Percentiles rank a stretch among this genome's conserved stretches.
phyloP scores from a whole-genome alignment of 768 basidiomycete genomes.

The Amanita pallidorosea region DNA sequence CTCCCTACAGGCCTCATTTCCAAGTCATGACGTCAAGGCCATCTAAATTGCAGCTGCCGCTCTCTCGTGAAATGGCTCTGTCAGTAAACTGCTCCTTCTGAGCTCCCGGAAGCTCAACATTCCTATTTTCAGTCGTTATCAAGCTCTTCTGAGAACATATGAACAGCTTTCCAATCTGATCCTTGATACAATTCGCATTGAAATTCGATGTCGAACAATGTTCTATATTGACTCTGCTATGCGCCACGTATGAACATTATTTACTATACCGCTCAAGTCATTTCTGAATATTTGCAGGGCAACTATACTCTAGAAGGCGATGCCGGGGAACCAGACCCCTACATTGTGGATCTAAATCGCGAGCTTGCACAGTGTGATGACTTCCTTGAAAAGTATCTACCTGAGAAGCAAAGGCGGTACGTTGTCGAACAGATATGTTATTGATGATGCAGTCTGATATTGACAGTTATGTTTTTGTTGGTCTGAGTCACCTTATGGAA shows the following conservation, averaged over 20 bases:
- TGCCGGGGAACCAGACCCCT: slow-evolving; percentile 84
- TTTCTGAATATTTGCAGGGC: slow-evolving; percentile 39
- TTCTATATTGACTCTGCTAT: slow-evolving; percentile 76
- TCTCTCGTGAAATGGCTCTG: slow-evolving; percentile 87
- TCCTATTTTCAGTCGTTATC: slow-evolving; percentile 61
- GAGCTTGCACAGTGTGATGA: slow-evolving; percentile 75
- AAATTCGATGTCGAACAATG: slow-evolving; percentile 76
- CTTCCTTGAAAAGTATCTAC: slow-evolving; percentile 48
- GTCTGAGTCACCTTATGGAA: slow-evolving; percentile 79
- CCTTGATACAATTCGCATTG: slow-evolving; percentile 78
- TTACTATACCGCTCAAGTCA: slow-evolving; percentile 5
- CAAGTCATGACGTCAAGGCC: slow-evolving; percentile 27
- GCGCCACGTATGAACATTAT: slow-evolving; percentile 41
- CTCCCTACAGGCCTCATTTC: slow-evolving; percentile 35
- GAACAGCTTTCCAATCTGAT: slow-evolving; percentile 82
- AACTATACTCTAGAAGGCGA: slow-evolving; percentile 77
- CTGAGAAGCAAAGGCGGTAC: slow-evolving; percentile 56
- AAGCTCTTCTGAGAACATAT: slow-evolving; percentile 84
- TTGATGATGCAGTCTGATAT: neutral
- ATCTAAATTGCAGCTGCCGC: slow-evolving; percentile 50
- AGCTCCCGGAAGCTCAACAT: neutral
- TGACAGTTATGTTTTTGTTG: slow-evolving; percentile 75
- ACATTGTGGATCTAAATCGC: slow-evolving; percentile 75
- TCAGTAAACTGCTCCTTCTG: slow-evolving; percentile 27
- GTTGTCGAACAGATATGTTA: slow-evolving; percentile 14